phyloP scores from a whole-genome alignment of 148 eudicot genomes.

The Dysphania ambrosioides region DNA sequence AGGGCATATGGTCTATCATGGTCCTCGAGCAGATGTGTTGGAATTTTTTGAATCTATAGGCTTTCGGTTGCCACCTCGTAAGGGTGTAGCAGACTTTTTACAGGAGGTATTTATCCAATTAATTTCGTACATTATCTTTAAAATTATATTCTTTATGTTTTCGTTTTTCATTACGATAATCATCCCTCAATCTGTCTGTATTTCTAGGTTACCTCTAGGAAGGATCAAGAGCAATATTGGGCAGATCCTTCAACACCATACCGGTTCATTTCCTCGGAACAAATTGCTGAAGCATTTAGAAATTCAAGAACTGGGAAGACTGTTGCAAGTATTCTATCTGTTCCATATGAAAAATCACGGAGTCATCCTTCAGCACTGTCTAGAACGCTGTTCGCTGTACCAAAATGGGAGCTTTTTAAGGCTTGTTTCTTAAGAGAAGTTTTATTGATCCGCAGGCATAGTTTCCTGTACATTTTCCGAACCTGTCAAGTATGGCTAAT shows the following conservation, averaged over 20 bases:
- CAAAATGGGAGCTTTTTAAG: slow-evolving; percentile 64
- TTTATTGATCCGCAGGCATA: slow-evolving; percentile 65
- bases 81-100: slow-evolving; percentile 86
- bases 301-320: slow-evolving; percentile 58
- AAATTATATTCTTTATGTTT: not conserved
- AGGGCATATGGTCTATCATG: slow-evolving; percentile 69
- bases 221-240: slow-evolving; percentile 94
- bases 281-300: slow-evolving; percentile 71
- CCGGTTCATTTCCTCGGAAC: slow-evolving; percentile 49
- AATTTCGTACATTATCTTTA: not conserved
- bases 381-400: slow-evolving; percentile 44
- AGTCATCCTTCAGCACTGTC: slow-evolving; percentile 55
- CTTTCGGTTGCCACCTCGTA: slow-evolving; percentile 67
- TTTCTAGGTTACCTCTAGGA: slow-evolving; percentile 76
- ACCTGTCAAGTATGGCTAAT: slow-evolving; percentile 58
- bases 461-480: slow-evolving; percentile 71
- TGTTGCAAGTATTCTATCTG: slow-evolving; percentile 45
- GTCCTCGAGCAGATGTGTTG: slow-evolving; percentile 62
- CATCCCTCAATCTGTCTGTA: not conserved
- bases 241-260: slow-evolving; percentile 72
- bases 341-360: slow-evolving; percentile 48
- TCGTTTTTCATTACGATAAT: not conserved
- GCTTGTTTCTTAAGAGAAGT: slow-evolving; percentile 66
- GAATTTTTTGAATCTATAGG: slow-evolving; percentile 76
- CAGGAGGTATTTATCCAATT: slow-evolving; percentile 60